Base-by-base conservation (phyloP, 2,329 filamentous ascomycete species). In the Lasiodiplodia theobromae region DNA sequence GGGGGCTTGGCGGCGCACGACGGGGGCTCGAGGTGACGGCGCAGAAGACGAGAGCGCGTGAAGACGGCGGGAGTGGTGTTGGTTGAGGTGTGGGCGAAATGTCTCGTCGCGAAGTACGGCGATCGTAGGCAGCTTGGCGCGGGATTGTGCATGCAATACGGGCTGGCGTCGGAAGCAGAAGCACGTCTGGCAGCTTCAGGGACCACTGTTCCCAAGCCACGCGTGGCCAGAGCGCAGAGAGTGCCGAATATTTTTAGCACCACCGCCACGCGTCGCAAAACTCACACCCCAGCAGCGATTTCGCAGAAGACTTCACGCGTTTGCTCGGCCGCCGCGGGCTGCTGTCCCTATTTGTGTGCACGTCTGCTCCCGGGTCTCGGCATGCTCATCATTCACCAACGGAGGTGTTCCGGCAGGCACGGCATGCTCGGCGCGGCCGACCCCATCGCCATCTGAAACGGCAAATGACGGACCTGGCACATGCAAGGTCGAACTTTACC, bases 131-230 rank as follows among this genome's bases (percentile, higher is more conserved):
- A 64, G 60, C 60, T 64, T 52, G 60, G 60, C 60, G 60, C 60
- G 60, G 44, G 60, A 64, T 64, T 64, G 60, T 64, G 60, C 60
- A 64, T 64, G 31, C 60, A 63, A 51, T 51, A 63, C 40, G 40
- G 40, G 40, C 40, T 60, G 58, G 58, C 58, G 23, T 63, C 28
- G 18, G 47, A 28, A 64, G 60, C 60, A 64, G 47, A 64, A 47
- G 47, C 40, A 49, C 38, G 38, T 62, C 10, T 28, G 38, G 57
- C 58, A 64, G 60, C 47, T 53, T 64, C 60, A 64, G 60, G 60
- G 60, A 64, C 60, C 34, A 31, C 23, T 10, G 25, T 34, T 34
- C 60, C 28, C 60, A 64, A 64, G 60, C 60, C 60, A 64, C 60
- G 16, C 38, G 25, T 25, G 60, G 60, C 38, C 60, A 52, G 47